Base-by-base conservation (phyloP, 495 filamentous ascomycete genomes). In the Talaromyces ruber region DNA sequence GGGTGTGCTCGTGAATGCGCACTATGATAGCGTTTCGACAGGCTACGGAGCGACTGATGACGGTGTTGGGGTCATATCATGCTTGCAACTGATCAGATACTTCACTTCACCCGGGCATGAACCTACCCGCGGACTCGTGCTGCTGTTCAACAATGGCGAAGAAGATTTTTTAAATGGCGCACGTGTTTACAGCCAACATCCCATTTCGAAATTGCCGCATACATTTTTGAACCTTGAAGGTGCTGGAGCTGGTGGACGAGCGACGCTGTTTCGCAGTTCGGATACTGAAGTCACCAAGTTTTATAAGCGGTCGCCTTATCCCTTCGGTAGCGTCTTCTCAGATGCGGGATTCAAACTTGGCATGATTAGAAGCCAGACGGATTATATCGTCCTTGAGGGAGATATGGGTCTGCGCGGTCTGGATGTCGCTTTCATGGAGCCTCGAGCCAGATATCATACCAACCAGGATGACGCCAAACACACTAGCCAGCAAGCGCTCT, bases 201-300 rank as follows among this genome's bases (percentile, higher is more conserved):
- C 93, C 7, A 79, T 97, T 62, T 82, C 87, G 1, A 82, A 80
- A 25, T 88, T 92, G 66, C 80, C 87, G 30, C 87, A 92, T 67
- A 89, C 90, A 0, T 98, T 98, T 70, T 73, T 98, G 29, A 98
- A 98, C 66, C 82, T 98, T 34, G 94, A 98, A 73, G 94, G 94
- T 12, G 93, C 94, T 43, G 94, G 94, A 52, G 94, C 93, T 34
- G 94, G 94, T 18, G 93, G 94, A 7, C 84, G 92, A 54, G 93
- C 94, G 8, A 88, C 85, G 6, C 72, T 97, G 8, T 97, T 98
- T 72, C 83, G 94, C 34, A 87, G 85, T 56, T 92, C 91, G 0
- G 93, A 98, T 72, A 83, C 84, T 6, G 90, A 98, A 76, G 90
- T 97, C 32, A 94, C 92, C 0, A 81, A 77, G 56, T 86, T 85